phyloP scores from a whole-genome alignment of 805 yeast genomes.

The Lachancea thermotolerans region DNA sequence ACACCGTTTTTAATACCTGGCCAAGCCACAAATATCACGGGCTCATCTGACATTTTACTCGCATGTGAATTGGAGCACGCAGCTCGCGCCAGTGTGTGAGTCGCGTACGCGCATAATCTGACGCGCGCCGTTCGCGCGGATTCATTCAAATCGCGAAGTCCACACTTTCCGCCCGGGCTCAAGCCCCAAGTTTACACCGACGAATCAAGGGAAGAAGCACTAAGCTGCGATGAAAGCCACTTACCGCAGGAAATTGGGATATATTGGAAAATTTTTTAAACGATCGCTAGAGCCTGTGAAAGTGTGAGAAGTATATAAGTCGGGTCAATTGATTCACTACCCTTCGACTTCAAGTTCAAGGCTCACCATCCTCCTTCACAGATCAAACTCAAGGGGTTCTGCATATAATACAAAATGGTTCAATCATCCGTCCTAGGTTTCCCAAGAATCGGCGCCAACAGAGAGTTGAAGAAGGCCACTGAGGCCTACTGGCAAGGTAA shows the following conservation, averaged over 20 bases:
- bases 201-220: background rate
- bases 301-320: conserved; percentile 6
- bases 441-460: conserved; percentile 99
- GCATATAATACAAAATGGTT: conserved; percentile 55
- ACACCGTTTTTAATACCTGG: background rate
- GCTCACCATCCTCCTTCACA: background rate
- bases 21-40: background rate
- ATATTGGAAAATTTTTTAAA: background rate
- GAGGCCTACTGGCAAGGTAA: conserved; percentile 99
- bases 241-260: background rate
- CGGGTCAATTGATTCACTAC: background rate
- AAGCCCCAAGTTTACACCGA: background rate
- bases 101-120: too few relatives aligned
- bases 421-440: conserved; percentile 96
- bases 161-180: conserved; percentile 3
- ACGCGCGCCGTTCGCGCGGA: too few relatives aligned
- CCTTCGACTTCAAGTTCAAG: background rate
- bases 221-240: background rate
- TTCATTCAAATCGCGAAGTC: background rate
- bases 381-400: conserved; percentile 3
- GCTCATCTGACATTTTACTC: background rate
- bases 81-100: too few relatives aligned
- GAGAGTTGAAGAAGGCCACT: conserved; percentile 98
- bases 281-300: background rate
- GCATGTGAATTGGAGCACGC: background rate